These are phyloP conservation scores for Clarireedia homoeocarpa DNA, from an alignment of 2,329 filamentous ascomycete genomes.

Conservation along the genomic window DNA sequence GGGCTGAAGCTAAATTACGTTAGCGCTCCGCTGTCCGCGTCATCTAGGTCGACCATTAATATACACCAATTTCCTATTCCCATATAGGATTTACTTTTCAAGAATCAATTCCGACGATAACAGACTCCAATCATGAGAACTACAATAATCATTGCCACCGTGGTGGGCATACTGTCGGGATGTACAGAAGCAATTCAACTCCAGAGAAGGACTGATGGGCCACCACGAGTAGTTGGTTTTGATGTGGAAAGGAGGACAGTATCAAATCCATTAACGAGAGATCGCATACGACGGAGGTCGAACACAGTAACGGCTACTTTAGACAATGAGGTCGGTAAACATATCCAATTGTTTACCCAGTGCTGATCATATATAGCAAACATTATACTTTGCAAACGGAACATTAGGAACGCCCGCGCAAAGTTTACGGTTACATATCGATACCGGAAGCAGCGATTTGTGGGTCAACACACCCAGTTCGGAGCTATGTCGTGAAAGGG, in stretches of 20 bases:
- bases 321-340: constrained; percentile 45
- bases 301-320: constrained; percentile 38
- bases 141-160: constrained; percentile 20
- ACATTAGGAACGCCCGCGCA: constrained; percentile 56
- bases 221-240: constrained; percentile 27
- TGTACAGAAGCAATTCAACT: constrained; percentile 24
- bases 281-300: constrained; percentile 37
- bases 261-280: constrained; percentile 23
- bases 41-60: constrained; percentile 9
- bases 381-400: constrained; percentile 56
- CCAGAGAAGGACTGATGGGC: constrained; percentile 22
- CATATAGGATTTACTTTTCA: neutral
- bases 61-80: constrained; percentile 1
- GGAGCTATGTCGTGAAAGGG: constrained; percentile 43
- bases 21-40: constrained; percentile 15
- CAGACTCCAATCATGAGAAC: constrained; percentile 21
- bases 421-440: constrained; percentile 49
- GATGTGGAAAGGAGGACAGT: constrained; percentile 22
- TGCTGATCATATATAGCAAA: constrained; percentile 38
- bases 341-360: neutral
- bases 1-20: constrained; percentile 9
- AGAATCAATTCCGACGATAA: neutral
- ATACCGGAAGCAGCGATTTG: constrained; percentile 62
- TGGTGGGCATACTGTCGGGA: constrained; percentile 22
- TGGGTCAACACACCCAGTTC: constrained; percentile 64